Evolutionary conservation across 1,139 yeast genomes (phyloP).

Genomic region (Lodderomyces theae): DNA sequence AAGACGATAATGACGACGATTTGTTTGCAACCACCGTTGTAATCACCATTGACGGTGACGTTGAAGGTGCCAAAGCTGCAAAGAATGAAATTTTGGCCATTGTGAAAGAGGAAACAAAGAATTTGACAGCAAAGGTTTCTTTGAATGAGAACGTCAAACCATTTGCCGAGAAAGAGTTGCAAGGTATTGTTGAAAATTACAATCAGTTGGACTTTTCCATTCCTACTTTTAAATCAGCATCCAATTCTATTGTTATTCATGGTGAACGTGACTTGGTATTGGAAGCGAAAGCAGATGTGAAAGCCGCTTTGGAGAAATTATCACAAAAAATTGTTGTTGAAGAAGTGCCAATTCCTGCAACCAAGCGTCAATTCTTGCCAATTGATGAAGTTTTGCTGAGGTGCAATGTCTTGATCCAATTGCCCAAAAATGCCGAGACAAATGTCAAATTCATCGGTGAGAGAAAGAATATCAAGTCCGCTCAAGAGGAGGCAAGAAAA

Average conservation of each 20-base stretch:
- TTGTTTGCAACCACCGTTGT: constrained; percentile 53
- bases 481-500: constrained; percentile 58
- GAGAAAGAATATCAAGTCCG: constrained; percentile 51
- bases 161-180: constrained; percentile 41
- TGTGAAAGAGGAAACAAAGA: constrained; percentile 72
- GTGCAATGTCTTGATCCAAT: constrained; percentile 59
- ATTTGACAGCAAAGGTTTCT: constrained; percentile 46
- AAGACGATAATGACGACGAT: constrained; percentile 37
- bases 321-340: constrained; percentile 34
- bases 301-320: constrained; percentile 45
- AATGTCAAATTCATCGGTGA: constrained; percentile 68
- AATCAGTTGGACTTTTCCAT: constrained; percentile 30
- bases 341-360: constrained; percentile 43
- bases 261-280: constrained; percentile 67
- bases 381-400: constrained; percentile 45
- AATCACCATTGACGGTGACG: constrained; percentile 78
- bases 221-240: constrained; percentile 29
- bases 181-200: constrained; percentile 21
- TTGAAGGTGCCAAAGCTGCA: constrained; percentile 78
- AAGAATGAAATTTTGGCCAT: constrained; percentile 66
- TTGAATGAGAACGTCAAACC: constrained; percentile 50
- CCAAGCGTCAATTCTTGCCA: constrained; percentile 47
- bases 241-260: constrained; percentile 39
- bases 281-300: constrained; percentile 47
- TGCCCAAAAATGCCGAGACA: constrained; percentile 47